Evolutionary conservation across 129 eudicot species (phyloP).

Genomic region (Arctium minus): DNA sequence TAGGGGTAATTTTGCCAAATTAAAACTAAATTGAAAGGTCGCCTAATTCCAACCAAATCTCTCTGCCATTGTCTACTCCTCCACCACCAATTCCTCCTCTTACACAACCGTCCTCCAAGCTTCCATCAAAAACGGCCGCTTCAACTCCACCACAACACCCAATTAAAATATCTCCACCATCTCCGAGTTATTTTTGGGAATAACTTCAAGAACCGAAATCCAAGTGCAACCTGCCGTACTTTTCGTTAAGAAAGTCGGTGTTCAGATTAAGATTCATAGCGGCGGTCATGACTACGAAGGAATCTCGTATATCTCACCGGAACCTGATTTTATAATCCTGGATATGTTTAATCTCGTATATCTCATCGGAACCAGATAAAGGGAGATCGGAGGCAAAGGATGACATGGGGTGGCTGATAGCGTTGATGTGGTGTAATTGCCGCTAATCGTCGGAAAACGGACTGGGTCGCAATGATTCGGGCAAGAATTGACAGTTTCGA

Average conservation of each 20-base stretch:
- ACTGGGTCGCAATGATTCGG: no score
- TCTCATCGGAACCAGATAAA: no score
- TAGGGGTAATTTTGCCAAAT: no score
- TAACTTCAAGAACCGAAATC: slow-evolving; percentile 22
- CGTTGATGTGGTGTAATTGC: no score
- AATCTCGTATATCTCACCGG: slow-evolving; percentile 35
- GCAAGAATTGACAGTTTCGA: no score
- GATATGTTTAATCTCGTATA: slow-evolving; percentile 40
- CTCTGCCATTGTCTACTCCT: slow-evolving; percentile 20
- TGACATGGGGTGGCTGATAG: no score
- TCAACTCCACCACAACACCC: slow-evolving; percentile 21
- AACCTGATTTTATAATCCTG: slow-evolving; percentile 34
- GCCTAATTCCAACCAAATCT: slow-evolving; percentile 7
- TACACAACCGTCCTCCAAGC: slow-evolving; percentile 27
- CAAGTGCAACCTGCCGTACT: slow-evolving; percentile 22
- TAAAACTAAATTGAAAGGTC: background rate
- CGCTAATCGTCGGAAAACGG: no score
- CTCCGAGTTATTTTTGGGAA: background rate
- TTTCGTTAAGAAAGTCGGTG: slow-evolving; percentile 17
- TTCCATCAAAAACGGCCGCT: slow-evolving; percentile 21
- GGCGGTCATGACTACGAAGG: slow-evolving; percentile 65
- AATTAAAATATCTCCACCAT: background rate
- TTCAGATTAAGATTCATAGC: slow-evolving; percentile 39
- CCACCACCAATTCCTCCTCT: slow-evolving; percentile 13
- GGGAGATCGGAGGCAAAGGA: no score